Conservation (phyloP, 1,284 basidiomycete species). For the Austroboletus novae-zelandiae region DNA sequence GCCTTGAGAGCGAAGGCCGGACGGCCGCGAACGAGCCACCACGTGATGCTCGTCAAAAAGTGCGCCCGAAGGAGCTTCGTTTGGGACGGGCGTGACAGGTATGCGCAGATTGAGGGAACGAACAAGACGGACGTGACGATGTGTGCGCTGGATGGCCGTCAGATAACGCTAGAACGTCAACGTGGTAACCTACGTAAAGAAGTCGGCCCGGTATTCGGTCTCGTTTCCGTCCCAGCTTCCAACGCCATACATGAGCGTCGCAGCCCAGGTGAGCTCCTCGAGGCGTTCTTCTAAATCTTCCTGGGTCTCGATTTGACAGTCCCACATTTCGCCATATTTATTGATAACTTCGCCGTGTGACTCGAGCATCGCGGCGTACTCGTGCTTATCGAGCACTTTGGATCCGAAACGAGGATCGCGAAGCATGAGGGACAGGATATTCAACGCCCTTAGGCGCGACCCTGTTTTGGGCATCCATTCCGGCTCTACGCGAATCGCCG, state of each 20-base stretch:
- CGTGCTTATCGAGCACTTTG: conserved; percentile 28
- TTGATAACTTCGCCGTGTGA: conserved; percentile 32
- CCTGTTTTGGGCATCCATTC: conserved; percentile 26
- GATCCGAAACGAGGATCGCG: conserved; percentile 33
- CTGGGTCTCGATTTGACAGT: conserved; percentile 26
- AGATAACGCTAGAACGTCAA: background rate
- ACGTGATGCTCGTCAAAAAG: conserved; percentile 36
- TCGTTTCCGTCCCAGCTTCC: conserved; percentile 32
- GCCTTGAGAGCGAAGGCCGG: conserved; percentile 24
- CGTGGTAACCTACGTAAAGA: conserved; percentile 29
- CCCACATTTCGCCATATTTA: conserved; percentile 32
- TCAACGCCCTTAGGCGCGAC: conserved; percentile 35
- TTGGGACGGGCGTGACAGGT: conserved; percentile 29
- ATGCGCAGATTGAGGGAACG: conserved; percentile 31
- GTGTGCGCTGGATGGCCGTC: conserved; percentile 32
- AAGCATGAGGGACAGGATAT: conserved; percentile 39
- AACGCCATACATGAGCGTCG: conserved; percentile 33
- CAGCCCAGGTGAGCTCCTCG: conserved; percentile 34
- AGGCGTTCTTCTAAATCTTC: conserved; percentile 27
- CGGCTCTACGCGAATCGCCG: conserved; percentile 7
- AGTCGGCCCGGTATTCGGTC: conserved; percentile 30
- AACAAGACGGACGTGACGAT: conserved; percentile 36
- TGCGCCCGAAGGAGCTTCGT: conserved; percentile 31
- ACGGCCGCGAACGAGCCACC: conserved; percentile 37
- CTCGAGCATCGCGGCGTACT: conserved; percentile 30